Percentiles rank a stretch among this genome's conserved stretches.
Conservation (phyloP, 495 filamentous ascomycete genomes). For the Penicillium egyptiacum region DNA sequence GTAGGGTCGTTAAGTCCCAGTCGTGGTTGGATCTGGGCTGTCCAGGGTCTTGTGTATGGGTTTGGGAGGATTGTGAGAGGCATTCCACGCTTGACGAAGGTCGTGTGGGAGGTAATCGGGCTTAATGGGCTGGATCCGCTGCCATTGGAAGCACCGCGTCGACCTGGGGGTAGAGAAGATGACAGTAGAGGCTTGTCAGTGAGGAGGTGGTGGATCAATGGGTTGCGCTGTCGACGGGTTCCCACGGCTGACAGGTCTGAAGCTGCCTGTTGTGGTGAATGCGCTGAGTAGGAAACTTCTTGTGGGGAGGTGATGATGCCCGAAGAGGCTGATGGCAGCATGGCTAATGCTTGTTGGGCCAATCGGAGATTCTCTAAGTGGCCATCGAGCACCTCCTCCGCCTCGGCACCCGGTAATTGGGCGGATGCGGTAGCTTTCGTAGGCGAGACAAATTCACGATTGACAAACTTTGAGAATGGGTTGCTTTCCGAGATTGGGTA, state of each 20-base stretch:
- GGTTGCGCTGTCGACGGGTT: slow-evolving; percentile 78
- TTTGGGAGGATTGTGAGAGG: slow-evolving; percentile 81
- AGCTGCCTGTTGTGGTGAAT: slow-evolving; percentile 36
- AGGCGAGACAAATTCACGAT: slow-evolving; percentile 33
- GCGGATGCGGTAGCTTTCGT: slow-evolving; percentile 11
- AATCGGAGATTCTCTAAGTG: slow-evolving; percentile 76
- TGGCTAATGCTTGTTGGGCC: slow-evolving; percentile 61
- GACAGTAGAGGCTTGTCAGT: slow-evolving; percentile 93
- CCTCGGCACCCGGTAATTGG: slow-evolving; percentile 10
- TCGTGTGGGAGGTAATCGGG: slow-evolving; percentile 52
- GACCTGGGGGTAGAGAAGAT: slow-evolving; percentile 76
- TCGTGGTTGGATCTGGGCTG: slow-evolving; percentile 54
- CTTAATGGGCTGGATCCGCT: slow-evolving; percentile 28
- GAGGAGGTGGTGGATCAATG: slow-evolving; percentile 92
- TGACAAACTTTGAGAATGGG: slow-evolving; percentile 47
- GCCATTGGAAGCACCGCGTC: slow-evolving; percentile 42
- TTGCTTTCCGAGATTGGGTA: slow-evolving; percentile 40
- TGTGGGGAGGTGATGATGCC: slow-evolving; percentile 81
- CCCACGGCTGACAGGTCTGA: slow-evolving; percentile 61
- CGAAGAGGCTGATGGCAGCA: slow-evolving; percentile 84
- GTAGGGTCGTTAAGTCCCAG: slow-evolving; percentile 71
- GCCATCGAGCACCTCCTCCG: slow-evolving; percentile 32
- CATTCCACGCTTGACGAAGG: slow-evolving; percentile 88
- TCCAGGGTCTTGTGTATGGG: slow-evolving; percentile 63
- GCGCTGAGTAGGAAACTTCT: slow-evolving; percentile 70